phyloP scores from a whole-genome alignment of 73 alveolate species.

The Tetrahymena thermophila region DNA sequence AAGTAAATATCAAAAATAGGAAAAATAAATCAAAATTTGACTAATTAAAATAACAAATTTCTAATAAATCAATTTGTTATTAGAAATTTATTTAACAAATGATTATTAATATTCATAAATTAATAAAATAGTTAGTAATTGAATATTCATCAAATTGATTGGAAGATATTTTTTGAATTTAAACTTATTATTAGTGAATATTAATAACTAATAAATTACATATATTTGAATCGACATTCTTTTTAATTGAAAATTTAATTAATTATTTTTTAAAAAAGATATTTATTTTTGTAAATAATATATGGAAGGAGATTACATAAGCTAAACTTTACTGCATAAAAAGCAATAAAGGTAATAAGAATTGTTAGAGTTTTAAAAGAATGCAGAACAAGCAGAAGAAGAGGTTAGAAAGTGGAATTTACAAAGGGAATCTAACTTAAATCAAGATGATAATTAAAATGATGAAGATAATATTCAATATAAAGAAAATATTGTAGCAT shows the following conservation, averaged over 20 bases:
- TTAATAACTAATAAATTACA: not conserved
- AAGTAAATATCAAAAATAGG: too few species aligned
- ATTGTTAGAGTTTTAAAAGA: not conserved
- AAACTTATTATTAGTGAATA: not conserved
- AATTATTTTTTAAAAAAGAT: not conserved
- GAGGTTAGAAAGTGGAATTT: not conserved
- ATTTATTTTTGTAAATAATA: not conserved
- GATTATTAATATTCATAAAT: not conserved
- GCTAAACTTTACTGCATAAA: not conserved
- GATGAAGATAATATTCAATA: not conserved
- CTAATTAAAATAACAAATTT: too few species aligned
- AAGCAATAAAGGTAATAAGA: not conserved
- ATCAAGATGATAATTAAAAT: not conserved
- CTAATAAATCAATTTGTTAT: not conserved
- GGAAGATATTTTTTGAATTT: not conserved
- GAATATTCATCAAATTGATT: not conserved
- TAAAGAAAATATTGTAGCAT: not conserved
- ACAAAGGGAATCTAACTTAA: not conserved
- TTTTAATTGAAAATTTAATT: not conserved
- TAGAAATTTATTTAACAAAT: too few species aligned
- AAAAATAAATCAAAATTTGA: too few species aligned
- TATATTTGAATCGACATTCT: not conserved
- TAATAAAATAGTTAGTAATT: not conserved
- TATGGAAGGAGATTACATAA: not conserved
- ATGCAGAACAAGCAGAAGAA: not conserved